A percentile compares a stretch with the other conserved stretches of the same genome.
Evolutionary conservation across 371 early-diverging fungal genomes (phyloP).

Genomic region (Chytridiales sp.): DNA sequence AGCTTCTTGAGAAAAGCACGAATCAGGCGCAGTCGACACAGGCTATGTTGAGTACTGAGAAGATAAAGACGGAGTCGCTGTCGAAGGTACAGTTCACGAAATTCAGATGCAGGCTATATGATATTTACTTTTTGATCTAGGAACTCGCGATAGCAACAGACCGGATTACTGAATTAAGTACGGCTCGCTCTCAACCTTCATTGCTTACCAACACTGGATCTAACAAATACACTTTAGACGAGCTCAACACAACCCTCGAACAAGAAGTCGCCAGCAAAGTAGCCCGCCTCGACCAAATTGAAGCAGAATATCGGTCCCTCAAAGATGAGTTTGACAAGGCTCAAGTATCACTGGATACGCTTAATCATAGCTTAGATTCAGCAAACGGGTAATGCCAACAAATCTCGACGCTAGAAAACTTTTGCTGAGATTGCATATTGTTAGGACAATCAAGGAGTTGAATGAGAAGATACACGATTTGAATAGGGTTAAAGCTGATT

Average conservation of each 20-base stretch:
- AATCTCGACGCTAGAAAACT: too few species aligned
- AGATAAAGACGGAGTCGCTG: too few species aligned
- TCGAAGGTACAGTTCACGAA: too few species aligned
- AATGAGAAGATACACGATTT: slow-evolving; percentile 14
- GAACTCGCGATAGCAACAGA: slow-evolving; percentile 5
- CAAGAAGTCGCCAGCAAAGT: slow-evolving; percentile 8
- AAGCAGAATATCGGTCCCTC: too few species aligned
- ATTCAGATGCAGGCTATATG: too few species aligned
- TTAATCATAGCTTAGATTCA: slow-evolving; percentile 20
- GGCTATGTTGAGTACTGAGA: too few species aligned
- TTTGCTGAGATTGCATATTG: too few species aligned
- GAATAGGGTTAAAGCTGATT: slow-evolving; percentile 18
- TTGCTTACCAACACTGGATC: too few species aligned
- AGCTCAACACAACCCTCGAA: not conserved
- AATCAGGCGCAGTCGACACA: too few species aligned
- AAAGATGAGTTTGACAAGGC: slow-evolving; percentile 15
- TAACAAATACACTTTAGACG: not conserved
- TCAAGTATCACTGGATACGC: slow-evolving; percentile 2
- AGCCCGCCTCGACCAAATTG: not conserved
- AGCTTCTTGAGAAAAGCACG: too few species aligned
- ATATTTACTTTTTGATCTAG: too few species aligned
- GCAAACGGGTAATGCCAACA: slow-evolving; percentile 25
- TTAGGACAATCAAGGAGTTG: slow-evolving; percentile 21
- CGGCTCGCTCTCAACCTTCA: not conserved
- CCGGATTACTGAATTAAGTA: slow-evolving; percentile 3